A percentile compares a stretch with the other conserved stretches of the same genome.
These are phyloP conservation scores for Candida mesenterica DNA, from an alignment of 1,139 yeast species.

Conservation along the genomic window DNA sequence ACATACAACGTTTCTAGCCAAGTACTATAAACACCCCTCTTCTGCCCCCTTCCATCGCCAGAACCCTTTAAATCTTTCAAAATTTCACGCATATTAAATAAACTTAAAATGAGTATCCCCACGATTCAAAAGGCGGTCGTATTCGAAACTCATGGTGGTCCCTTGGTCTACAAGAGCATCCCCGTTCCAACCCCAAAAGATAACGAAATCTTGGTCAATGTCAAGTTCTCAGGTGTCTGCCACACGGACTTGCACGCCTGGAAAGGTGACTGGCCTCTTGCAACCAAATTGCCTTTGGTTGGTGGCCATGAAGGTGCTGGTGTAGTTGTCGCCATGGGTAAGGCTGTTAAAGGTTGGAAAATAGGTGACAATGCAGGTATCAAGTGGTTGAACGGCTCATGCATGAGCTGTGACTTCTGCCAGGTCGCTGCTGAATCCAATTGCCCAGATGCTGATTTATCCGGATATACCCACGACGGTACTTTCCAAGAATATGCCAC, in stretches of 20 bases:
- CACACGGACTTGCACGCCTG: constrained; percentile 72
- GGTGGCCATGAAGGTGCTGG: constrained; percentile 93
- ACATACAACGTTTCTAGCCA: too few relatives aligned
- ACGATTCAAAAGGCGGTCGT: constrained; percentile 69
- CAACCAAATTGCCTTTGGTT: constrained; percentile 63
- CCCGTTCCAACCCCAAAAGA: constrained; percentile 63
- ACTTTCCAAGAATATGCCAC: constrained; percentile 83
- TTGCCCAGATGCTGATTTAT: constrained; percentile 65
- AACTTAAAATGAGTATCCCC: constrained; percentile 40
- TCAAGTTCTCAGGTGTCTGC: constrained; percentile 66
- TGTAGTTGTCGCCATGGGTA: constrained; percentile 71
- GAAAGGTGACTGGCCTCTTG: constrained; percentile 72
- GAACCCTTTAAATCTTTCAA: neutral
- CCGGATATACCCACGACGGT: constrained; percentile 82
- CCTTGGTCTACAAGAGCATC: constrained; percentile 57
- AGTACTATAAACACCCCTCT: neutral
- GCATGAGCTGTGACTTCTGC: constrained; percentile 74
- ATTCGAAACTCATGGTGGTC: constrained; percentile 68
- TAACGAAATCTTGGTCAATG: constrained; percentile 59
- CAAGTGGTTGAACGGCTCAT: constrained; percentile 72
- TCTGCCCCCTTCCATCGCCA: neutral
- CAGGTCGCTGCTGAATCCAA: constrained; percentile 65
- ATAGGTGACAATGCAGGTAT: constrained; percentile 78
- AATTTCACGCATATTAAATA: constrained; percentile 1
- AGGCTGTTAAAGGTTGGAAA: constrained; percentile 64